phyloP scores from a whole-genome alignment of 164 flowering plant species.

The Vitis vinifera region ASM3070453v1 NC_081815.1:7518501-7519000 shows the following conservation, averaged over 20 bases:
- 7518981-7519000: constrained; percentile 46
- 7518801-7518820: constrained; percentile 63
- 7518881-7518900: constrained; percentile 75
- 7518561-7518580: constrained; percentile 64
- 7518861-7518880: constrained; percentile 81
- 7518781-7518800: constrained; percentile 51
- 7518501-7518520: constrained; percentile 86
- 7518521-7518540: constrained; percentile 67
- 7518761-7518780: constrained; percentile 58
- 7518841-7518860: constrained; percentile 73
- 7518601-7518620: constrained; percentile 77
- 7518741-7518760: constrained; percentile 63
- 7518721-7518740: constrained; percentile 40
- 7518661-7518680: constrained; percentile 84
- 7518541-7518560: constrained; percentile 56
- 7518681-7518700: constrained; percentile 76
- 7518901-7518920: constrained; percentile 95
- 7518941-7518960: constrained; percentile 75
- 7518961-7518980: constrained; percentile 72
- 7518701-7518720: constrained; percentile 74
- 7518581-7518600: constrained; percentile 53
- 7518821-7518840: constrained; percentile 82
- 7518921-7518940: constrained; percentile 83
- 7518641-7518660: constrained; percentile 64
- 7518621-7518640: constrained; percentile 48